Percentiles rank a stretch among this genome's conserved stretches.
Conservation (phyloP, 306 rosid species). For the Albizia julibrissin region DNA sequence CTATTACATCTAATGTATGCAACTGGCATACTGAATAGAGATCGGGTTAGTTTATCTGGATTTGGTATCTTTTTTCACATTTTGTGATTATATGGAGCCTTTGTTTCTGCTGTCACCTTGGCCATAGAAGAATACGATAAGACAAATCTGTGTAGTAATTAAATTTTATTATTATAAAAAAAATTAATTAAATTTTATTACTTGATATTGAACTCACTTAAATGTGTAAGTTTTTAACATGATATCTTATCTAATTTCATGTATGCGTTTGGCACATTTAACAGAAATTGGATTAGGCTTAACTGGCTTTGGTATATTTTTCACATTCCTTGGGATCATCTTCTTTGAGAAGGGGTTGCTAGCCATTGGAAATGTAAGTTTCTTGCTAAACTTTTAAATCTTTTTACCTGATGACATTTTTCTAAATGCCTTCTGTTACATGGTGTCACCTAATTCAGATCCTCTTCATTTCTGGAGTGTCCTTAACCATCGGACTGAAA, state of each 20-base stretch:
- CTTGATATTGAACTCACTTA: not conserved
- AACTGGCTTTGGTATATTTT: conserved; percentile 94
- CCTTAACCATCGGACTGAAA: conserved; percentile 88
- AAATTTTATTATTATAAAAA: conserved; percentile 1
- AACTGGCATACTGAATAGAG: not conserved
- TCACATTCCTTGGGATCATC: conserved; percentile 82
- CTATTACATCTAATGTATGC: not conserved
- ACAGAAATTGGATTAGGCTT: conserved; percentile 95
- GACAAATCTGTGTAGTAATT: not conserved
- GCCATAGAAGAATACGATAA: not conserved
- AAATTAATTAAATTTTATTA: not conserved
- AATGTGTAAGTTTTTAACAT: conserved; percentile 21
- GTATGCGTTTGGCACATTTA: conserved; percentile 33
- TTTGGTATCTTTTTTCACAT: not conserved
- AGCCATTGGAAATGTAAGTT: conserved; percentile 95
- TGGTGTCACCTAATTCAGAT: conserved; percentile 61
- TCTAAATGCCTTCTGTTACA: conserved; percentile 37
- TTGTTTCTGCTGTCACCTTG: not conserved
- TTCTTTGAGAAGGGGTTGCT: conserved; percentile 95
- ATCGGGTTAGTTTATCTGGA: not conserved
- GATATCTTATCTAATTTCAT: conserved; percentile 29
- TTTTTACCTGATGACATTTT: conserved; percentile 9
- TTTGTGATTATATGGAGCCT: not conserved
- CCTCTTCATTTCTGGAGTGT: conserved; percentile 93
- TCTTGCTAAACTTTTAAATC: conserved; percentile 1